Evolutionary conservation across 2,329 filamentous ascomycete genomes (phyloP).

Genomic region (Colletotrichum lentis): DNA sequence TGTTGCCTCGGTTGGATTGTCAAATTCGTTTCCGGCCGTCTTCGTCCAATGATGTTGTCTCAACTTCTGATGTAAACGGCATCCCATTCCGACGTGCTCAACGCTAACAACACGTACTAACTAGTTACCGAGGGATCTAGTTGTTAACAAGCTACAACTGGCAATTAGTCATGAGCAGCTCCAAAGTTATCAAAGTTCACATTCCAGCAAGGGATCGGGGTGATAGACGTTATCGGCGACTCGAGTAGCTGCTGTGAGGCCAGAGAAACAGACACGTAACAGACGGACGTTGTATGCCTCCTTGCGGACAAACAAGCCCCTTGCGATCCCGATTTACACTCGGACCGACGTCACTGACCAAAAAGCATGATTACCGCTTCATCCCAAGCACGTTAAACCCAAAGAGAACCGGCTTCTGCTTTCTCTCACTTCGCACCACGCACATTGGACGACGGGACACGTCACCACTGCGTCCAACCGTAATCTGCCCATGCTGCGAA

Average conservation of each 20-base stretch:
- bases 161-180: not conserved
- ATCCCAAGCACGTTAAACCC: not conserved
- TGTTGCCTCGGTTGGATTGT: no score
- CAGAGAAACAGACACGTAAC: not conserved
- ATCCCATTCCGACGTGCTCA: not conserved
- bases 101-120: no score
- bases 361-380: not conserved
- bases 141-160: not conserved
- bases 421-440: not conserved
- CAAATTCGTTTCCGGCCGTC: not conserved
- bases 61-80: slow-evolving; percentile 1
- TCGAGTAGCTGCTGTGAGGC: not conserved
- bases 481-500: not conserved
- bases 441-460: not conserved
- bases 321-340: not conserved
- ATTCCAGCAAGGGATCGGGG: not conserved
- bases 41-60: slow-evolving; percentile 1
- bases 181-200: not conserved
- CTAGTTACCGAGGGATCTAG: not conserved
- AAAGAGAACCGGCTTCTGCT: not conserved
- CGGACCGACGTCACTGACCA: slow-evolving; percentile 6
- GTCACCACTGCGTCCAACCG: not conserved
- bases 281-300: no score
- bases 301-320: not conserved
- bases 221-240: not conserved